Base-by-base conservation (phyloP, 306 rosid genomes). In the Hippophae gyantsensis region DNA sequence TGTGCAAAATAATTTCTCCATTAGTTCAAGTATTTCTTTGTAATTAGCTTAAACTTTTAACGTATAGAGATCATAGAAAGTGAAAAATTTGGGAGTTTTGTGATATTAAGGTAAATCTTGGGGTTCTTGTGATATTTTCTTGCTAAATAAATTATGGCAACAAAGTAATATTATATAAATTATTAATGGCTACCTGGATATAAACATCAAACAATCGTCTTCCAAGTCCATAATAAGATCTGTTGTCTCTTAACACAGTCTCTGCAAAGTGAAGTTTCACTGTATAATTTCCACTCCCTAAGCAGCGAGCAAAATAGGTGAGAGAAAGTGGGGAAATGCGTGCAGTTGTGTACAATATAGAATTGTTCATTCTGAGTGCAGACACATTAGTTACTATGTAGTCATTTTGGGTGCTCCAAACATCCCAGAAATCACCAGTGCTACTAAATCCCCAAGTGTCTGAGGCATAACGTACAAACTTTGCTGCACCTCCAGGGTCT, bases 211-310 rank as follows among this genome's bases (percentile, higher is more conserved):
- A 84, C 42, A 79, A 41, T 48, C 85, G 74, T 71, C 58, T 74
- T 65, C 87, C 87, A 69, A 81, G 78, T 56, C 81, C 63, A 10
- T 13, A 62, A 62, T 66, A 84, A 42, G 87, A 81, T 57, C 66
- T 69, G 56, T 76, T 77, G 13, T 76, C 75, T 27, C 79, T 58
- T 41, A 84, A 54, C 26, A 52, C 63, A 73, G 74, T 74, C 66
- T 84, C 92, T 6, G 92, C 79, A 59, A 84, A 84, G 65, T 76
- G 81, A 13, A 84, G 79, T 51, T 61, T 79, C 53, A 81, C 72
- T 23, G 78, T 74, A 61, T 84, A 84, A 58, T 74, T 81, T 46
- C 83, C 83, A 67, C 79, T 81, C 60, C 62, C 81, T 76, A 81
- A 72, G 81, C 87, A 84, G 56, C 76, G 81, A 10, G 54, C 77